Conservation (phyloP, 148 eudicot species). For the Rhododendron vialii region DNA sequence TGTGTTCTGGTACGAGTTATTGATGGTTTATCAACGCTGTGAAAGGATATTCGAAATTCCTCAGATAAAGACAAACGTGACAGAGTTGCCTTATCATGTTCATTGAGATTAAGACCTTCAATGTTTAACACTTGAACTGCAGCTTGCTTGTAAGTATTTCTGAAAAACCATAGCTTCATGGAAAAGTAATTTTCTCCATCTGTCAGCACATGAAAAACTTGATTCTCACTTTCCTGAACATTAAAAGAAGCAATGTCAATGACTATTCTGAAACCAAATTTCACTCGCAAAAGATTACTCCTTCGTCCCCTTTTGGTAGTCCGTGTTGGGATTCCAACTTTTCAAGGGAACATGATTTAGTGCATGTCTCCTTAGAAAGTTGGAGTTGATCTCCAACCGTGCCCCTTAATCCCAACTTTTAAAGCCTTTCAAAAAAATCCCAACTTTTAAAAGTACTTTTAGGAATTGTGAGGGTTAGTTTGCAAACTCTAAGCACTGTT, state of each 20-base stretch:
- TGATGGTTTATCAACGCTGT: slow-evolving; percentile 37
- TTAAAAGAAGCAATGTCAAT: slow-evolving; percentile 6
- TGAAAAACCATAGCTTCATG: slow-evolving; percentile 80
- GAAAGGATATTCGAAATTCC: slow-evolving; percentile 77
- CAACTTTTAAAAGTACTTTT: background rate
- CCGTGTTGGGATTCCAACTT: background rate
- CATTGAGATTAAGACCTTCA: slow-evolving; percentile 49
- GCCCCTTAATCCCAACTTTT: background rate
- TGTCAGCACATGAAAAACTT: slow-evolving; percentile 87
- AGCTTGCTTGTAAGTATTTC: slow-evolving; percentile 63
- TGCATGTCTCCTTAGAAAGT: background rate
- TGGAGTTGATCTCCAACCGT: background rate
- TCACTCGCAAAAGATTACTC: background rate
- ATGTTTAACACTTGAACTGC: slow-evolving; percentile 70
- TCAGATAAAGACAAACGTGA: slow-evolving; percentile 52
- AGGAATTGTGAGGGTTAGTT: background rate
- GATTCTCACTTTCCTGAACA: slow-evolving; percentile 71
- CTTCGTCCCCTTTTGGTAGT: background rate
- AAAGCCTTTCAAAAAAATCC: background rate
- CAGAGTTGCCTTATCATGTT: slow-evolving; percentile 19
- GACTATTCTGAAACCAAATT: background rate
- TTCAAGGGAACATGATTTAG: background rate
- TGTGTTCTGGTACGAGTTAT: slow-evolving; percentile 46
- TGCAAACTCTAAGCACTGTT: background rate
- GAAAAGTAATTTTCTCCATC: slow-evolving; percentile 77